These are phyloP conservation scores for Oryza nivara DNA, from an alignment of 176 grass and related monocot species.

Conservation along the genomic window DNA sequence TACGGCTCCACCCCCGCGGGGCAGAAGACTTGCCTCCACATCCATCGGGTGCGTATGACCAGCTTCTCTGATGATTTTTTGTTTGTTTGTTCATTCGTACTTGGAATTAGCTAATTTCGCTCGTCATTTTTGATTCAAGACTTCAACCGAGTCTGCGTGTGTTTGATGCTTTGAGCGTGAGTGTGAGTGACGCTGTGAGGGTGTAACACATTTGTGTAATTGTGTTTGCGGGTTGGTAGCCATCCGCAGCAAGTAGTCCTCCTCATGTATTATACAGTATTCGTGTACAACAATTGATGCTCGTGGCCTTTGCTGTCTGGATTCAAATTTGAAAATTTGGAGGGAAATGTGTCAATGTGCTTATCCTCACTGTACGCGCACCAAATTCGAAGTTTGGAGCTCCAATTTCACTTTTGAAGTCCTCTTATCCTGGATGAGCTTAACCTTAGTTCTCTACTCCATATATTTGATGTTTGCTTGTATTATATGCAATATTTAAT, in stretches of 20 bases:
- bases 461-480: neutral
- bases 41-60: constrained; percentile 65
- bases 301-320: neutral
- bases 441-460: neutral
- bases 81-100: neutral
- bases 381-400: neutral
- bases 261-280: neutral
- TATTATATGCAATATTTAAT: neutral
- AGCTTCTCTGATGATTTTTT: constrained; percentile 6
- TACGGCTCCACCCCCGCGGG: constrained; percentile 88
- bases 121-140: neutral
- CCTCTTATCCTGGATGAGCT: neutral
- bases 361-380: neutral
- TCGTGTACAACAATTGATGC: neutral
- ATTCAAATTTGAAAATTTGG: constrained; percentile 39
- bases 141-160: neutral
- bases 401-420: neutral
- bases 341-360: constrained; percentile 28
- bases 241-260: no score
- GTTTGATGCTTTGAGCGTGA: neutral
- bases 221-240: neutral
- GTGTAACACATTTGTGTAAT: neutral
- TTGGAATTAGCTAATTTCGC: neutral
- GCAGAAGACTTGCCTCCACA: constrained; percentile 90
- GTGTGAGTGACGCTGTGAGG: neutral